phyloP scores from a whole-genome alignment of 495 filamentous ascomycete genomes.

The Cairneyella variabilis region DNA sequence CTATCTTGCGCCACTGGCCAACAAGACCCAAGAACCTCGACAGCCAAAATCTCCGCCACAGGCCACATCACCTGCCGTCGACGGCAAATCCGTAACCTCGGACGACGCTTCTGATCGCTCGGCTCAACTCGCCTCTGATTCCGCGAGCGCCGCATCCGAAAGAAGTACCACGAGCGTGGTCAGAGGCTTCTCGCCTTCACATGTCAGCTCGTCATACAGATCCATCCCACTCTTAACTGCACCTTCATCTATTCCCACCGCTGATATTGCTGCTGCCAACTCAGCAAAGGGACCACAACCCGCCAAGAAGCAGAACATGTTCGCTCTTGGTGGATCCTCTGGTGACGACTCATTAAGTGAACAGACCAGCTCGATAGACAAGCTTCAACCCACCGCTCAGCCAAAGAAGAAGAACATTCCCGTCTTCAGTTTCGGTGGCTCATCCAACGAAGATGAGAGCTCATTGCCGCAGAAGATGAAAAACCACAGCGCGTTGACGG shows the following conservation, averaged over 20 bases:
- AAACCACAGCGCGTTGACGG: constrained; percentile 48
- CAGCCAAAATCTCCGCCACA: neutral
- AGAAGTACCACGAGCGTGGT: constrained; percentile 70
- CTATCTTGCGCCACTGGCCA: constrained; percentile 19
- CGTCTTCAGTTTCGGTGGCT: constrained; percentile 77
- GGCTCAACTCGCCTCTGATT: constrained; percentile 11
- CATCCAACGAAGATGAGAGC: constrained; percentile 76
- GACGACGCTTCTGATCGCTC: constrained; percentile 11
- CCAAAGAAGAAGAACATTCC: constrained; percentile 52
- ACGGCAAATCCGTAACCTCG: constrained; percentile 8
- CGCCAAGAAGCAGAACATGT: constrained; percentile 48
- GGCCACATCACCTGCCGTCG: constrained; percentile 2
- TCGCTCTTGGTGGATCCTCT: constrained; percentile 52
- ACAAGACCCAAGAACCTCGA: neutral
- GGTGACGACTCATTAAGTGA: constrained; percentile 43
- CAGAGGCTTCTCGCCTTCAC: constrained; percentile 80
- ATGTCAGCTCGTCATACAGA: constrained; percentile 68
- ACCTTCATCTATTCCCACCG: constrained; percentile 44
- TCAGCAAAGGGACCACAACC: constrained; percentile 38
- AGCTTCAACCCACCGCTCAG: constrained; percentile 34
- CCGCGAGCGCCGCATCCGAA: constrained; percentile 29
- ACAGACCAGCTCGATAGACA: constrained; percentile 35
- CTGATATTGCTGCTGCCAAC: constrained; percentile 17
- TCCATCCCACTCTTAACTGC: constrained; percentile 42
- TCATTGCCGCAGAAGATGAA: constrained; percentile 70